These are phyloP conservation scores for Malus hybrid DNA, from an alignment of 331 rosid species.

Conservation along the genomic window DNA sequence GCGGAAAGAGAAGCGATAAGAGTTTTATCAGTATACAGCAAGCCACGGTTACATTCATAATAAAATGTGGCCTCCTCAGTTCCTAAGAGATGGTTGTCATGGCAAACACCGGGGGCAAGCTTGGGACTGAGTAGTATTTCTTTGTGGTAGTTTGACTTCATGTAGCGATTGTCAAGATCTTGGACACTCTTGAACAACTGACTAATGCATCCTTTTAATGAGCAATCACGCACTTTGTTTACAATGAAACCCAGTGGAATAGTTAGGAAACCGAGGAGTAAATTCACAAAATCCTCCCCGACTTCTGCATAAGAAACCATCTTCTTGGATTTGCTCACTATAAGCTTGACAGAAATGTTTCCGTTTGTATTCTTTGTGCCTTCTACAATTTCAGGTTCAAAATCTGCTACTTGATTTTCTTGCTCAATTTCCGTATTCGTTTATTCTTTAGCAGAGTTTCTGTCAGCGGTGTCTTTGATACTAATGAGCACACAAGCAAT, in stretches of 20 bases:
- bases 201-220: neutral
- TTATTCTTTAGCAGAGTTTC: neutral
- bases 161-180: neutral
- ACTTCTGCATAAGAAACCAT: constrained; percentile 1
- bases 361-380: neutral
- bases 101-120: neutral
- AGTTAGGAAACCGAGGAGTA: neutral
- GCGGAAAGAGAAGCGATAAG: too few species aligned
- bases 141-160: neutral
- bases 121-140: neutral
- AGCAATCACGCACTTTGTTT: neutral
- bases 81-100: neutral
- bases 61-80: neutral
- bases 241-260: neutral
- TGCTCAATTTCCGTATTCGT: neutral
- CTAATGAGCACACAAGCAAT: neutral
- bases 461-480: neutral
- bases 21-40: too few species aligned
- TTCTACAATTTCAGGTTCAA: neutral
- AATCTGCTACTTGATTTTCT: neutral
- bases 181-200: neutral
- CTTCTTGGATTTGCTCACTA: neutral
- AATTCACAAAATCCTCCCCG: neutral
- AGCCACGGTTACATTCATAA: accelerated
- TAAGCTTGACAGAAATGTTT: neutral